phyloP scores from a whole-genome alignment of 495 filamentous ascomycete species.

The Penicillium herquei region DNA sequence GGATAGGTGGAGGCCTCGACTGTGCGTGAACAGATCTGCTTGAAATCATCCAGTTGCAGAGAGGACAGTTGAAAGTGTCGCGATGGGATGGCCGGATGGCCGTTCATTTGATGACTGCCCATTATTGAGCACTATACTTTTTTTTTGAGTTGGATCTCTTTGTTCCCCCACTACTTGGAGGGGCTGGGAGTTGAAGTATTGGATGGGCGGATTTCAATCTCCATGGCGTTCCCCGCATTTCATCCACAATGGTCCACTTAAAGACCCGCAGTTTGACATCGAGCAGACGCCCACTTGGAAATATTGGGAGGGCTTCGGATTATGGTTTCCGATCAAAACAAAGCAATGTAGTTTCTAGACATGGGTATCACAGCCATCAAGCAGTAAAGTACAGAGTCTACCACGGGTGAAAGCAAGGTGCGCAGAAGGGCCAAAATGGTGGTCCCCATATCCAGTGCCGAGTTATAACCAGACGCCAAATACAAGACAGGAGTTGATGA shows the following conservation, averaged over 20 bases:
- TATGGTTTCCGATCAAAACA: constrained; percentile 11
- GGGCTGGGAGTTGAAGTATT: constrained; percentile 10
- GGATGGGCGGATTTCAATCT: constrained; percentile 20
- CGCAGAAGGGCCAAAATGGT: constrained; percentile 1
- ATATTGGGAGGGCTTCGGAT: constrained; percentile 5
- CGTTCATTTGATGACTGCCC: constrained; percentile 8
- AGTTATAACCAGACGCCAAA: constrained; percentile 14
- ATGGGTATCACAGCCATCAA: constrained; percentile 33
- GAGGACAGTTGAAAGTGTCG: constrained; percentile 25
- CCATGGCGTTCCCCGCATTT: constrained; percentile 19
- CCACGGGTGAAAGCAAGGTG: constrained; percentile 20
- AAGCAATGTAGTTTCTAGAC: constrained; percentile 17
- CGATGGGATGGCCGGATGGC: constrained; percentile 13
- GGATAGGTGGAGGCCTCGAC: constrained; percentile 39
- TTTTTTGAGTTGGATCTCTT: not conserved
- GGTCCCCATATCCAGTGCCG: constrained; percentile 11
- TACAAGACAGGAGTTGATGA: constrained; percentile 1
- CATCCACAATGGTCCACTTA: constrained; percentile 2
- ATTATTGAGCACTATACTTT: not conserved
- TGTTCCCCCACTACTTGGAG: too few relatives aligned
- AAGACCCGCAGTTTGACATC: constrained; percentile 11
- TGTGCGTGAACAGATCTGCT: constrained; percentile 39
- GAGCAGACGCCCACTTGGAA: not conserved
- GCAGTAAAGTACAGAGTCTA: constrained; percentile 33
- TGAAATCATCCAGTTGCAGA: constrained; percentile 36